Evolutionary conservation across 495 filamentous ascomycete genomes (phyloP), one percentile per base, ranked within the genome.

Genomic region (Aspergillus hancockii): DNA sequence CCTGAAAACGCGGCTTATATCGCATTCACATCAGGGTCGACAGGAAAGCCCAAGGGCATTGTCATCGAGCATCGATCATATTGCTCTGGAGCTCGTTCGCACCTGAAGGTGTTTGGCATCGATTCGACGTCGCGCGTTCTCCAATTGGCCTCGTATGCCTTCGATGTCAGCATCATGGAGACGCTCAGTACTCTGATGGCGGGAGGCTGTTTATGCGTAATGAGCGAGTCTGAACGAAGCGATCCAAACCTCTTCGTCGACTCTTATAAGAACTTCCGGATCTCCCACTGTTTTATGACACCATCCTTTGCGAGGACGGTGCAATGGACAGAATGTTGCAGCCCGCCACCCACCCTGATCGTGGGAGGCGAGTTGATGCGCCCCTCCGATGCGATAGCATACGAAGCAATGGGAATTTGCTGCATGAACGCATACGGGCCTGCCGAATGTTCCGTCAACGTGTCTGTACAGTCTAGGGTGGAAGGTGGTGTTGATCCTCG

Each of bases 21-120:
- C 23, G 62, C 91, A 1, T 94, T 91, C 70, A 94, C 90, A 0
- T 90, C 87, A 1, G 90, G 90, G n/a, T 90, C 87, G 16, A 92
- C 90, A 0, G 90, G 90, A 4, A 83, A 79, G 0, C 90, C 90
- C 0, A 94, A 94, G 63, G 90, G 90, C 4, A 89, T 88, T 55
- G 78, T 88, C 41, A 80, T 94, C 38, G 89, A 85, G 16, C 58
- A 60, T 36, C 16, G 30, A 4, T 41, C 49, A 13, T 54, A 47
- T 40, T 16, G 8, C 25, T 21, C 50, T 16, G 18, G 8, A n/a
- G 30, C 40, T 2, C 13, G 25, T 3, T 3, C 13, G 1, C 90
- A 92, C 61, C 80, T 86, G 16, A 50, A 91, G 89, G 64, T 75
- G 81, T 8, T 81, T 77, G 73, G 80, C 56, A 2, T 74, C 70